Evolutionary conservation across 129 eudicot genomes (phyloP).

Genomic region (Helianthus annuus): DNA sequence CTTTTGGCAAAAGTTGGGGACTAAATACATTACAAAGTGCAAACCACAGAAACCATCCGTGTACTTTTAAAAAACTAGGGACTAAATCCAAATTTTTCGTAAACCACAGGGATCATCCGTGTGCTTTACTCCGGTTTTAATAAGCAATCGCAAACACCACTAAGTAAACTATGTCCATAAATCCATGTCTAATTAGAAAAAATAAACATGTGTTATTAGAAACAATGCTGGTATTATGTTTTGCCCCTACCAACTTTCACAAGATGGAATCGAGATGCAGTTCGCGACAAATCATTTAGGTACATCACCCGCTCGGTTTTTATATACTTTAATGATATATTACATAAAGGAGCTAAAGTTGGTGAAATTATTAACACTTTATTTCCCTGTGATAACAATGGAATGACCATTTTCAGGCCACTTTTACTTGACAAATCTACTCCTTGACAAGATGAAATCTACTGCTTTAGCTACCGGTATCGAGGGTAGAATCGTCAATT

Average conservation of each 20-base stretch:
- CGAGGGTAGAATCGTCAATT: constrained; percentile 74
- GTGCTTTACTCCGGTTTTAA: neutral
- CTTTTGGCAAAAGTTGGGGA: no score
- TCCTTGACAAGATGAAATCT: constrained; percentile 79
- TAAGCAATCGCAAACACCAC: neutral
- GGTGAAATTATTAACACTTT: neutral
- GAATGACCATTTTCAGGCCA: constrained; percentile 52
- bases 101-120: no score
- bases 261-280: constrained; percentile 84
- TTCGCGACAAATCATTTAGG: constrained; percentile 91
- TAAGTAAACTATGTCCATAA: neutral
- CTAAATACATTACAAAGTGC: no score
- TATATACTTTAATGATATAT: neutral
- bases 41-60: no score
- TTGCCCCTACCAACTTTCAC: constrained; percentile 79
- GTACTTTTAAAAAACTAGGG: no score
- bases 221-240: constrained; percentile 98
- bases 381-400: constrained; percentile 14
- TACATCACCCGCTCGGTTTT: constrained; percentile 13
- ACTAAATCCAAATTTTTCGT: no score
- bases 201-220: constrained; percentile 39
- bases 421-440: constrained; percentile 71
- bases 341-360: neutral
- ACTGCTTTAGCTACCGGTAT: constrained; percentile 55
- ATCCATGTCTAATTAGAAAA: neutral